A percentile compares a stretch with the other conserved stretches of the same genome.
These are phyloP conservation scores for Mangifera indica DNA, from an alignment of 345 rosid genomes.

Conservation along the genomic window DNA sequence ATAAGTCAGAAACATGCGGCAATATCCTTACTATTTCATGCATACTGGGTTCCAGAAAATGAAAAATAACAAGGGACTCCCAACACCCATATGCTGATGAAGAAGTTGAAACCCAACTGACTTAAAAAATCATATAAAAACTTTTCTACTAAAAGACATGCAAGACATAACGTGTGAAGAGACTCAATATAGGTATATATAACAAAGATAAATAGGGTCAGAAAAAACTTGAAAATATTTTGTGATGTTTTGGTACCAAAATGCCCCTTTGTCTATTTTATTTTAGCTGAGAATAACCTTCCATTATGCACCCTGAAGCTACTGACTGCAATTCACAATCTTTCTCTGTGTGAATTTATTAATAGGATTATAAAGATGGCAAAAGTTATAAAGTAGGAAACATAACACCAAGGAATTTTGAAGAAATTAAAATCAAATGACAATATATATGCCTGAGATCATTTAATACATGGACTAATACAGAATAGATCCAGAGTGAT, in stretches of 20 bases:
- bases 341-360: not conserved
- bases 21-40: not conserved
- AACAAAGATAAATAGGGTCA: not conserved
- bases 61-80: not conserved
- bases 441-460: no score
- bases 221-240: not conserved
- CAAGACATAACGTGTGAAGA: not conserved
- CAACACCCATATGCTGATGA: not conserved
- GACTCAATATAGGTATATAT: not conserved
- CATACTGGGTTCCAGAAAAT: not conserved
- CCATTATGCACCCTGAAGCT: not conserved
- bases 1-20: not conserved
- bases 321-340: not conserved
- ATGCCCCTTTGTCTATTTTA: no score
- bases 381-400: not conserved
- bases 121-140: not conserved
- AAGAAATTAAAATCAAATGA: not conserved
- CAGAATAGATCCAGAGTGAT: not conserved
- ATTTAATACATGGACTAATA: not conserved
- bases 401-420: not conserved
- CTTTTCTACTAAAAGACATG: not conserved
- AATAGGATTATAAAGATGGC: not conserved
- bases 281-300: not conserved
- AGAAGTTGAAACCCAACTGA: not conserved
- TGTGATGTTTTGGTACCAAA: not conserved